phyloP scores from a whole-genome alignment of 2,329 filamentous ascomycete genomes.

The Colletotrichum scovillei region DNA sequence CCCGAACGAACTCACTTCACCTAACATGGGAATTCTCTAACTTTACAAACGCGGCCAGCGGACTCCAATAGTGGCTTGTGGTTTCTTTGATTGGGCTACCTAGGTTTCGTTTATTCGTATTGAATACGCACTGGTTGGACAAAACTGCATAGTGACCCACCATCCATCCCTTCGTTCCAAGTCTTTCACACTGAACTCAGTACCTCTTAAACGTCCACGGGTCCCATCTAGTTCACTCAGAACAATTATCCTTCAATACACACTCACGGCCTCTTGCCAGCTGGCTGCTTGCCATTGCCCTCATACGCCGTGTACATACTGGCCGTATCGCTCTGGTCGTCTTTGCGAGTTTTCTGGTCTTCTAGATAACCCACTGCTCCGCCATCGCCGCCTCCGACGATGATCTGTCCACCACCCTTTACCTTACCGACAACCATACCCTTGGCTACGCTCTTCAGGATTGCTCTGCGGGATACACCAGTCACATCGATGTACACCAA shows the following conservation, averaged over 20 bases:
- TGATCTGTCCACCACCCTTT: slow-evolving; percentile 76
- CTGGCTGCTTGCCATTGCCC: slow-evolving; percentile 47
- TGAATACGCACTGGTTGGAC: not conserved
- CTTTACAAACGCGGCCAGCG: not conserved
- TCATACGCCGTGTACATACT: slow-evolving; percentile 44
- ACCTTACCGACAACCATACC: slow-evolving; percentile 93
- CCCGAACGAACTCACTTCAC: not conserved
- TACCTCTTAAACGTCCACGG: not conserved
- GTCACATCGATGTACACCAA: slow-evolving; percentile 97
- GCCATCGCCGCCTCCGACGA: slow-evolving; percentile 74
- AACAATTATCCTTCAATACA: not conserved
- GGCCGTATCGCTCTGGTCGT: slow-evolving; percentile 38
- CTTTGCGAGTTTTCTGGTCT: slow-evolving; percentile 36
- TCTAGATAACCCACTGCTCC: slow-evolving; percentile 40
- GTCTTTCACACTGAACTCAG: not conserved
- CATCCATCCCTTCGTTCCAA: not conserved
- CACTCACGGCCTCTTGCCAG: slow-evolving; percentile 20
- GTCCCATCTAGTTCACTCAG: not conserved
- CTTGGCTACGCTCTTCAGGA: slow-evolving; percentile 95
- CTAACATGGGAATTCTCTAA: not conserved
- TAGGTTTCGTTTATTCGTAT: not conserved
- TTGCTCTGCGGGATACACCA: slow-evolving; percentile 87
- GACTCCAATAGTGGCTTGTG: not conserved
- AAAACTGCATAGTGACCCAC: not conserved
- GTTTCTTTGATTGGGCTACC: not conserved